Base-by-base conservation (phyloP, 2,329 filamentous ascomycete genomes). In the Bisporella sp. region DNA sequence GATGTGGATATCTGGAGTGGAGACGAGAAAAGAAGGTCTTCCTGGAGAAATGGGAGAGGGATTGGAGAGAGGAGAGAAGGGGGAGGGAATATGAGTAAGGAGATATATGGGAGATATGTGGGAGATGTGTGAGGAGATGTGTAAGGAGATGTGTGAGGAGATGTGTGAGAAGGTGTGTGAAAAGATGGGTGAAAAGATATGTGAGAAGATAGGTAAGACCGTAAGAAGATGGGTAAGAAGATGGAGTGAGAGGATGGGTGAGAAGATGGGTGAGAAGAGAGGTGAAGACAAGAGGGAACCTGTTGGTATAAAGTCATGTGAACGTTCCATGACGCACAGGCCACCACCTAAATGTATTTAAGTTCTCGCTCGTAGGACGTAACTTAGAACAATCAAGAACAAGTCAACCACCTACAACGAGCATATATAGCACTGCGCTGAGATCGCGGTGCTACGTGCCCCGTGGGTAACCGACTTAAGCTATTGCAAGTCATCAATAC, bases 21-120 rank as follows among this genome's bases (percentile, higher is more conserved):
- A 53, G 35, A 50, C 39, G 39, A 42, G 44, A 49, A 54, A 45
- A 52, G 42, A 46, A 45, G 49, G 49, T 45, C 47, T 47, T 54
- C 13, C 40, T 45, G 31, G 45, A 55, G 50, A 52, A 51, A 45
- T 45, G 39, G 42, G 31, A 45, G 47, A 47, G 50, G 44, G 31
- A 43, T 35, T 44, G 32, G n/a, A 50, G 31, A 51, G 40, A 37
- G 49, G 41, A 31, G 45, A 47, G 31, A 43, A 48, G 41, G 31
- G n/a, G 32, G 33, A 50, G 32, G 29, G 48, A 50, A 41, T 6
- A 41, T 40, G 33, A 12, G 43, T 31, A 29, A 50, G 44, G n/a
- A 42, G 46, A 49, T 42, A 31, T 21, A 7, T 48, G 46, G 48
- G 28, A 49, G 41, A 42, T 42, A 29, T 42, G 41, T 42, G 41